Percentiles rank a stretch among this genome's conserved stretches.
These are phyloP conservation scores for Excoecaria agallocha DNA, from an alignment of 345 rosid species.

Conservation along the genomic window DNA sequence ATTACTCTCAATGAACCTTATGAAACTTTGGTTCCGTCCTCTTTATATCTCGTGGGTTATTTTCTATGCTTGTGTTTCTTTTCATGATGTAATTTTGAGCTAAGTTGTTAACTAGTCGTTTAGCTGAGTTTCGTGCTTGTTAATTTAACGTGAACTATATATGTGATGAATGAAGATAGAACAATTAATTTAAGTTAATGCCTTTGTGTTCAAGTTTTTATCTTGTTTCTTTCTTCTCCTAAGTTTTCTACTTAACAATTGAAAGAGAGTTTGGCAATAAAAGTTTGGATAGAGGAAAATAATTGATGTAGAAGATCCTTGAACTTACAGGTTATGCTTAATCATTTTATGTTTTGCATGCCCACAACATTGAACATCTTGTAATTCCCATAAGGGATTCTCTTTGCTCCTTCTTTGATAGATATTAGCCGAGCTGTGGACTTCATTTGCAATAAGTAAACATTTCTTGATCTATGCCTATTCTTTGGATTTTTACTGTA, in stretches of 20 bases:
- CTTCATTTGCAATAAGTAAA: slow-evolving; percentile 66
- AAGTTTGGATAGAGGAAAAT: too few species aligned
- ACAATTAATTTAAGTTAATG: not conserved
- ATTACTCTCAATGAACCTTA: slow-evolving; percentile 80
- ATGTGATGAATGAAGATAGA: not conserved
- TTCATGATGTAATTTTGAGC: not conserved
- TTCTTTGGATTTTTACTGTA: too few species aligned
- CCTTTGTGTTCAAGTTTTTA: not conserved
- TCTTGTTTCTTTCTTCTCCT: not conserved
- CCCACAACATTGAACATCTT: slow-evolving; percentile 73
- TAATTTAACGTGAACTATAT: not conserved
- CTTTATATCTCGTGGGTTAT: slow-evolving; percentile 58
- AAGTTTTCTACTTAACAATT: not conserved
- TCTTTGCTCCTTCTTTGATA: slow-evolving; percentile 69
- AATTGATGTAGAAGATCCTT: not conserved
- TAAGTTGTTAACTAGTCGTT: not conserved
- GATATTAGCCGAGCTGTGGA: slow-evolving; percentile 65
- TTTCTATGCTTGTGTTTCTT: not conserved
- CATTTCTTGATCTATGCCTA: not conserved
- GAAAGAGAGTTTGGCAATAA: not conserved
- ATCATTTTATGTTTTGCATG: slow-evolving; percentile 36
- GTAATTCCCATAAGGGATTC: slow-evolving; percentile 88
- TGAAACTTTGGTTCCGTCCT: slow-evolving; percentile 76
- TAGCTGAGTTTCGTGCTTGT: not conserved
- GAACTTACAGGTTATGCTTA: not conserved